These are phyloP conservation scores for Lachancea dasiensis DNA, from an alignment of 805 yeast species.

Conservation along the genomic window DNA sequence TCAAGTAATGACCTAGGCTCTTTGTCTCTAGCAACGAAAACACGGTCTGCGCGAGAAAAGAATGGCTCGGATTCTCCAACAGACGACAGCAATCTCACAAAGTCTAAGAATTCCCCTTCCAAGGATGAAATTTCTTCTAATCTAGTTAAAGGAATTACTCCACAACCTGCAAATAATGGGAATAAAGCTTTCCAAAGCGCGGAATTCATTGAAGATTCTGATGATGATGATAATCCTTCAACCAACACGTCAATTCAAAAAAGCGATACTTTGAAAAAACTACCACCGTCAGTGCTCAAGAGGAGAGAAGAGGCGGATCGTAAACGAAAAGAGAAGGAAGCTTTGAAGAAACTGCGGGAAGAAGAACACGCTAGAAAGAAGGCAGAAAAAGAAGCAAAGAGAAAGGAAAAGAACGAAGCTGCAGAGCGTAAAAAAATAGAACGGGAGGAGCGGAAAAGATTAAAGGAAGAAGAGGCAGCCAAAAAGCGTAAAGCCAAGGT, in stretches of 20 bases:
- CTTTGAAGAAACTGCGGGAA: conserved; percentile 12
- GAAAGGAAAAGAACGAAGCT: conserved; percentile 10
- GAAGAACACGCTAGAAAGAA: conserved; percentile 10
- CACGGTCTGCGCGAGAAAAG: too few species aligned
- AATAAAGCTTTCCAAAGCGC: conserved; percentile 9
- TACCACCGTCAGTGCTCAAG: conserved; percentile 10
- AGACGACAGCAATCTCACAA: neutral
- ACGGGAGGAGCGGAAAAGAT: conserved; percentile 10
- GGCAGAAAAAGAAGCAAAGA: conserved; percentile 12
- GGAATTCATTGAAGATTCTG: conserved; percentile 12
- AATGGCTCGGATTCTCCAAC: neutral
- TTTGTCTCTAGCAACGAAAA: neutral
- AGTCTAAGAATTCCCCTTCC: neutral
- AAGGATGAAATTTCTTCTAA: neutral
- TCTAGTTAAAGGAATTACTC: conserved; percentile 2
- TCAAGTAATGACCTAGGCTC: neutral
- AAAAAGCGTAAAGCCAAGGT: conserved; percentile 5
- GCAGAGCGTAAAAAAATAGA: conserved; percentile 11
- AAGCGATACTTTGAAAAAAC: conserved; percentile 4
- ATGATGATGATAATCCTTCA: conserved; percentile 8
- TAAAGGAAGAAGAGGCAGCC: conserved; percentile 10
- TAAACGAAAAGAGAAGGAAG: conserved; percentile 14
- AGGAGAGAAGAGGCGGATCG: conserved; percentile 14
- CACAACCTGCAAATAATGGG: conserved; percentile 8
- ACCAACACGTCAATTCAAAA: conserved; percentile 1